Evolutionary conservation across 116 monocot species (phyloP).

Genomic region (Cymodocea nodosa): DNA sequence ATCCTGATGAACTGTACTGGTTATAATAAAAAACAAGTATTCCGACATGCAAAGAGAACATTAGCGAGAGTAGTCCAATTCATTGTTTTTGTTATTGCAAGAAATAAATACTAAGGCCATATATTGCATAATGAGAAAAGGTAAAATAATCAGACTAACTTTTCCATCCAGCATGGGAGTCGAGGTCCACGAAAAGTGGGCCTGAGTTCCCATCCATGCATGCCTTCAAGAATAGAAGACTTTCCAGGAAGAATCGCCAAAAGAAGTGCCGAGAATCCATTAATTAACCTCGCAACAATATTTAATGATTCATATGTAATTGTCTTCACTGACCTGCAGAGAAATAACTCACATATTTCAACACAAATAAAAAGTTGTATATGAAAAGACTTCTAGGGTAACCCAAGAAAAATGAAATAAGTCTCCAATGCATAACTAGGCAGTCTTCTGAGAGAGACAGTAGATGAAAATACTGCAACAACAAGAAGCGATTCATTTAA

Average conservation of each 20-base stretch:
- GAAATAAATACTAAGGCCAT: no score
- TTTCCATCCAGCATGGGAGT: constrained; percentile 98
- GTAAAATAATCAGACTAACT: constrained; percentile 28
- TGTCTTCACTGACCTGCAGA: constrained; percentile 82
- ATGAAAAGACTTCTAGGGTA: neutral
- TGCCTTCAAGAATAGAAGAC: constrained; percentile 69
- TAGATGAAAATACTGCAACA: neutral
- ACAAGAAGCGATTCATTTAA: neutral
- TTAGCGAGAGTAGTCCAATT: no score
- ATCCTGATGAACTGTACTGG: no score
- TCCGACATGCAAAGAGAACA: no score
- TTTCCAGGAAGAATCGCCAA: constrained; percentile 79
- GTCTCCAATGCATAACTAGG: neutral
- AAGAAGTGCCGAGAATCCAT: constrained; percentile 85
- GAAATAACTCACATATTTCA: neutral
- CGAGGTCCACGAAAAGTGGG: constrained; percentile 88
- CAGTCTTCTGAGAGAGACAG: neutral
- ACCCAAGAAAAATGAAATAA: neutral
- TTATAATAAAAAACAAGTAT: no score
- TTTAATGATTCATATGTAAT: constrained; percentile 96
- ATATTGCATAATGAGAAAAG: no score
- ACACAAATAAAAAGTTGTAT: neutral
- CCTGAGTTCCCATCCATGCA: constrained; percentile 88
- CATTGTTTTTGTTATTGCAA: no score
- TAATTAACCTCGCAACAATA: constrained; percentile 85